Conservation (phyloP, 2,329 filamentous ascomycete species). For the Cladophialophora yegresii region DNA sequence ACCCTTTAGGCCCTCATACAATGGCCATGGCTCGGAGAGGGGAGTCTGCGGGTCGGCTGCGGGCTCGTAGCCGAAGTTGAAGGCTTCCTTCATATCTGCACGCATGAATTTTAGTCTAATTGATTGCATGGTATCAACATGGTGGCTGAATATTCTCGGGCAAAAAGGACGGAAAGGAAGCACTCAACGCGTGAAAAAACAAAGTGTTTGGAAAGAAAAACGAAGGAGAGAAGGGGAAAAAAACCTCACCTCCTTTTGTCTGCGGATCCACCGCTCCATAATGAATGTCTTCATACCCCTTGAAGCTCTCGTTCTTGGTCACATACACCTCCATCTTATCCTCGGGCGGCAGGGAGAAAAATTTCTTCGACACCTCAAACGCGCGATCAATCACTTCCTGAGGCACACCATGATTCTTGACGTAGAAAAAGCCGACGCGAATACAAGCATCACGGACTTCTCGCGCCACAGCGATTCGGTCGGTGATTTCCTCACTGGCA, state of each 20-base stretch:
- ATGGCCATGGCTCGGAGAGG: conserved; percentile 9
- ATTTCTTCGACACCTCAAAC: conserved; percentile 47
- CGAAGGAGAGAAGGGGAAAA: no score
- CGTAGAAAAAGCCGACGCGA: conserved; percentile 43
- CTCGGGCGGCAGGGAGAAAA: conserved; percentile 50
- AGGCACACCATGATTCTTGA: conserved; percentile 51
- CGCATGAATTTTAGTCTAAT: neutral
- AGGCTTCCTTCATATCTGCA: conserved; percentile 33
- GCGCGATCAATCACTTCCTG: conserved; percentile 46
- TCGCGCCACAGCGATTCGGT: conserved; percentile 6
- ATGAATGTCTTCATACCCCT: conserved; percentile 23
- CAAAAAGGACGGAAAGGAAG: no score
- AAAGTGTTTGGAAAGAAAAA: no score
- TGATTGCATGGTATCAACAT: no score
- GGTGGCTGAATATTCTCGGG: no score
- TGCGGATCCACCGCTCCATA: conserved; percentile 18
- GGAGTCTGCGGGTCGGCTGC: conserved; percentile 36
- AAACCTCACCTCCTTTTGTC: conserved; percentile 23
- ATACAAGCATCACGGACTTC: conserved; percentile 9
- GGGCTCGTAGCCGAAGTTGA: conserved; percentile 53
- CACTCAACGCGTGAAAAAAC: no score
- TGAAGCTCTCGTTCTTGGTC: conserved; percentile 47
- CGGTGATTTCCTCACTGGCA: neutral
- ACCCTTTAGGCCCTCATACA: conserved; percentile 9
- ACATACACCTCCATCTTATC: conserved; percentile 52